Base-by-base conservation (phyloP, 768 basidiomycete genomes). In the Amanita pseudoporphyria region DNA sequence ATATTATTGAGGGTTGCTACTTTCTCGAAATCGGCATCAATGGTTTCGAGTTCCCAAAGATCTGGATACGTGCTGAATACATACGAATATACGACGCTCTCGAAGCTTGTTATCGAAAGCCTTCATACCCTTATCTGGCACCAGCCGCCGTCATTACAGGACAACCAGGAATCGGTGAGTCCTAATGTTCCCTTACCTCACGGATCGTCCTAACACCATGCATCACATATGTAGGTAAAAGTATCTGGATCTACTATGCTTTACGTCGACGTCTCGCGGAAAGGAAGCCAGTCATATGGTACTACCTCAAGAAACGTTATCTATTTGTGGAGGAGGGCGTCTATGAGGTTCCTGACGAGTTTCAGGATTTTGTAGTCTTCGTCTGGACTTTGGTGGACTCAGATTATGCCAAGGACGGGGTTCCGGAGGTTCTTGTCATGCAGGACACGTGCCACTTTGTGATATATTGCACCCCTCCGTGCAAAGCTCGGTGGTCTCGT, bases 301-400 rank as follows among this genome's bases (percentile, higher is more conserved):
- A 49, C 35, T 22, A n/a, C 6, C n/a, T 24, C 22, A 4, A 5
- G 49, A 21, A n/a, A 39, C n/a, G n/a, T n/a, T n/a, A n/a, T n/a
- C n/a, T n/a, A n/a, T n/a, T n/a, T n/a, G n/a, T n/a, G n/a, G n/a
- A 58, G 4, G 57, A 58, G 28, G 57, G 57, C 13, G 57, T 58
- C 33, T 58, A 48, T 38, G 19, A 41, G 40, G 31, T 53, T 36
- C 53, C 55, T 19, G 45, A 36, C 13, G 26, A 45, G 49, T 57
- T 50, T 40, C n/a, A 37, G 3, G 19, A 39, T 43, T 57, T 57
- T 38, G 16, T 28, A 28, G 24, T 16, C 38, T 45, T n/a, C n/a
- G n/a, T n/a, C n/a, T n/a, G n/a, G n/a, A n/a, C n/a, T n/a, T n/a
- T n/a, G n/a, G n/a, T n/a, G n/a, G n/a, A n/a, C n/a, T n/a, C n/a